Evolutionary conservation across 208 protist species (phyloP), one percentile per base, ranked within the genome.

Genomic region (Acanthamoeba quina): DNA sequence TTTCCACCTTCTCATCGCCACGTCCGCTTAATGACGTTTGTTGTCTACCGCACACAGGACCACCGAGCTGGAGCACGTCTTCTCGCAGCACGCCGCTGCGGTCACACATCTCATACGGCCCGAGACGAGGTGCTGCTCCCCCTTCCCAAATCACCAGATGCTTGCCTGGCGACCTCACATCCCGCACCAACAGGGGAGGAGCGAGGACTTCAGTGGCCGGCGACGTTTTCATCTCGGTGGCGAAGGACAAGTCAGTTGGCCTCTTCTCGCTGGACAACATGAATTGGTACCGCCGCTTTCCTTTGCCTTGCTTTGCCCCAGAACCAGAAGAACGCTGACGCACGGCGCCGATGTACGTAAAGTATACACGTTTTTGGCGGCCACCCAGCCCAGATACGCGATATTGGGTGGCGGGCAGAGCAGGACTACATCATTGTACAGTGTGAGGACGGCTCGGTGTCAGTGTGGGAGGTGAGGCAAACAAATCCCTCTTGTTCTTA

Each of bases 381-480:
- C 34, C 83, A 90, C 21, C 34, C 52, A 21, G 11, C 83, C 19
- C 83, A 90, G 26, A 90, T 90, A 2, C 24, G 34, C 24, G 56
- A 72, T 72, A 37, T 90, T 15, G 83, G 83, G 6, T 90, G 52
- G 83, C 52, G 44, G 2, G 41, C 60, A 15, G 58, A 74, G 60
- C 83, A 90, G 37, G 83, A 90, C 37, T 90, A 90, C 58, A 66
- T 90, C 83, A 44, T 90, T 52, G 83, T 90, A 52, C 83, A 90
- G 52, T 90, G 83, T 29, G 83, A 90, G 11, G 83, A 90, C 44
- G 58, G 83, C 60, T 90, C 83, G 21, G 83, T 90, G 41, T 90
- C 83, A 2, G 83, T 90, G 31, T 90, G 83, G 83, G 83, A 90
- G 58, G 83, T 90, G 21, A 52, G 26, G 10, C 10, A 78, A 41